These are phyloP conservation scores for Pelargonium fulgidum DNA, from an alignment of 441 rosid genomes.

Conservation along the genomic window DNA sequence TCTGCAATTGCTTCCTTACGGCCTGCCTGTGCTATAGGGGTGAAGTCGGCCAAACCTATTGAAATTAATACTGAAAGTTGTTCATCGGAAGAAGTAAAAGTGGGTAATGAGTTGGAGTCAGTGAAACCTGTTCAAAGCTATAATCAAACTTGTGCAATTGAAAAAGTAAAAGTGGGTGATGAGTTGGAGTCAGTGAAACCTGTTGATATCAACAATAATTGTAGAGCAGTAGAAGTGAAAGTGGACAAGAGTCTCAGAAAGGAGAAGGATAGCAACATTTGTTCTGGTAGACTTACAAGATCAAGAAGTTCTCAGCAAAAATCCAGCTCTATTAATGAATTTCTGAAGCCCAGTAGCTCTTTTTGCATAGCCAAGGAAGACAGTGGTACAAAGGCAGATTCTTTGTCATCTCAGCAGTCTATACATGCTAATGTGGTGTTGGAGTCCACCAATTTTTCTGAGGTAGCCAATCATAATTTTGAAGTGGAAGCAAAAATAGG, in stretches of 20 bases:
- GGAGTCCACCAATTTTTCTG: conserved; percentile 24
- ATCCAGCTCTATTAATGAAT: conserved; percentile 26
- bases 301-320: conserved; percentile 29
- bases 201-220: not conserved
- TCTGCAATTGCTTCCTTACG: conserved; percentile 38
- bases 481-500: conserved; percentile 25
- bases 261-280: conserved; percentile 26
- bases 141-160: conserved; percentile 9
- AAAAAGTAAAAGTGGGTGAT: conserved; percentile 24
- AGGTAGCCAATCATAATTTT: conserved; percentile 23
- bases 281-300: conserved; percentile 33
- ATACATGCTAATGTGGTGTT: conserved; percentile 15
- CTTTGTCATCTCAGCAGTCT: conserved; percentile 17
- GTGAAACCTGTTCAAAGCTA: not conserved
- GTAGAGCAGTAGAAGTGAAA: conserved; percentile 21
- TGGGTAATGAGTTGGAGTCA: conserved; percentile 18
- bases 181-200: conserved; percentile 11
- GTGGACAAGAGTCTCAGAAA: conserved; percentile 25
- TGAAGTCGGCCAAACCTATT: conserved; percentile 29
- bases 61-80: conserved; percentile 25
- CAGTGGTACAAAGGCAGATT: conserved; percentile 22
- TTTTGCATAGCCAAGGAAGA: conserved; percentile 27
- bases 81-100: conserved; percentile 24
- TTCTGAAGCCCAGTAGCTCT: conserved; percentile 26
- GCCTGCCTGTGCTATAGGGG: conserved; percentile 31